A percentile compares a stretch with the other conserved stretches of the same genome.
These are phyloP conservation scores for Sisymbrium irio DNA, from an alignment of 345 rosid species.

Conservation along the genomic window DNA sequence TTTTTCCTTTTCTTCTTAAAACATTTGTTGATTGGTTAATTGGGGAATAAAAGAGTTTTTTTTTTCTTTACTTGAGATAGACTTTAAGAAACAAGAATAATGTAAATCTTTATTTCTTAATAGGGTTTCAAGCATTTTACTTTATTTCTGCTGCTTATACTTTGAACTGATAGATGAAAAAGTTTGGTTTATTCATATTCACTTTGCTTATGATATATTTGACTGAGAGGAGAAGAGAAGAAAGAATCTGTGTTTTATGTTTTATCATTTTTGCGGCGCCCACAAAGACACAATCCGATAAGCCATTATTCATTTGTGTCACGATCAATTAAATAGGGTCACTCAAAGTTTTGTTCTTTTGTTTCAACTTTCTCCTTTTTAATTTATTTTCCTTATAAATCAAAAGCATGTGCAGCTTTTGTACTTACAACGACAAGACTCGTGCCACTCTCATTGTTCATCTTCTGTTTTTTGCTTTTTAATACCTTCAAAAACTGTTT, in stretches of 20 bases:
- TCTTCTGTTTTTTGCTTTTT: background rate
- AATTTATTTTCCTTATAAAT: conserved; percentile 5
- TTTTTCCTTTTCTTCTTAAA: background rate
- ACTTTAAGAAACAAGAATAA: background rate
- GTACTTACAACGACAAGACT: conserved; percentile 41
- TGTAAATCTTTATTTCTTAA: background rate
- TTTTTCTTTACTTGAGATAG: background rate
- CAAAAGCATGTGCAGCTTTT: conserved; percentile 43
- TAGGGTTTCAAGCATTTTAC: background rate
- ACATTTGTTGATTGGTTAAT: conserved; percentile 40
- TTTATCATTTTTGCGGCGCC: conserved; percentile 34
- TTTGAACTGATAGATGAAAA: conserved; percentile 15
- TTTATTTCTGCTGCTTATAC: background rate
- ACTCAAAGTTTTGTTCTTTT: conserved; percentile 40
- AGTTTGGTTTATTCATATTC: background rate
- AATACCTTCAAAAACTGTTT: background rate
- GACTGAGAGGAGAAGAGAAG: conserved; percentile 20
- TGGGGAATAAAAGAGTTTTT: conserved; percentile 37
- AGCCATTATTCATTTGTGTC: conserved; percentile 36
- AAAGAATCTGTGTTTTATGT: conserved; percentile 21
- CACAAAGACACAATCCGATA: conserved; percentile 36
- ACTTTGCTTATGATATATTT: background rate
- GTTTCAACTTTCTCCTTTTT: conserved; percentile 27
- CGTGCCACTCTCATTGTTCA: conserved; percentile 34
- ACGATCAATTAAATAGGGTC: conserved; percentile 33